phyloP scores from a whole-genome alignment of 2,329 filamentous ascomycete species.

The Diplocarpon mali region DNA sequence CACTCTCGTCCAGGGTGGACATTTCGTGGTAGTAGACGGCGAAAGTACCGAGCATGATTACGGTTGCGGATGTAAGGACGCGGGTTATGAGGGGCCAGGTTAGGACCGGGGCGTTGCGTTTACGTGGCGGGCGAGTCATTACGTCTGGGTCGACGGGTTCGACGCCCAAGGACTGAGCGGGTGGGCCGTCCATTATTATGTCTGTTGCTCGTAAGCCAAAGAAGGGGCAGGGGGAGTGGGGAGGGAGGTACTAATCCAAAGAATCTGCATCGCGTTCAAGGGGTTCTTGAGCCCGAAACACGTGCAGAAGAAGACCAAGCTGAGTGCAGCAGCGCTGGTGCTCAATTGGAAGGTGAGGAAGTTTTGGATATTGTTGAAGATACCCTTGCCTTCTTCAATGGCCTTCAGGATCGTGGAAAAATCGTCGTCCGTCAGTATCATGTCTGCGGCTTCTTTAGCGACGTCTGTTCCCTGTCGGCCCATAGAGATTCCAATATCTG shows the following conservation, averaged over 20 bases:
- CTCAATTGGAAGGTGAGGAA: constrained; percentile 98
- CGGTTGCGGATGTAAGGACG: constrained; percentile 73
- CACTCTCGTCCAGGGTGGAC: constrained; percentile 44
- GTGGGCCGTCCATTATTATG: constrained; percentile 98
- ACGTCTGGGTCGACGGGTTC: constrained; percentile 90
- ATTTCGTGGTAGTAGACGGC: constrained; percentile 88
- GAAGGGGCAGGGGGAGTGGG: background rate
- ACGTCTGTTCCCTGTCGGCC: constrained; percentile 90
- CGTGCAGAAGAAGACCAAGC: constrained; percentile 84
- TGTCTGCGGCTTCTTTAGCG: constrained; percentile 90
- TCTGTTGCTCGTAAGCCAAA: constrained; percentile 41
- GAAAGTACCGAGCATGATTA: constrained; percentile 91
- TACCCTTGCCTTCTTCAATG: constrained; percentile 97
- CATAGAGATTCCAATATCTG: constrained; percentile 97
- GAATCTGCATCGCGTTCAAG: constrained; percentile 97
- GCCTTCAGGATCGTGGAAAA: constrained; percentile 87
- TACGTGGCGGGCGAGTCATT: constrained; percentile 81
- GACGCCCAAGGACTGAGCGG: constrained; percentile 91
- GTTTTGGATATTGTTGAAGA: constrained; percentile 99
- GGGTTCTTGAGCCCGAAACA: constrained; percentile 90
- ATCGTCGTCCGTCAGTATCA: constrained; percentile 84
- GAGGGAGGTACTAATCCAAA: constrained; percentile 84
- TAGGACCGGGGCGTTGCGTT: constrained; percentile 81
- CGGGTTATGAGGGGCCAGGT: constrained; percentile 72
- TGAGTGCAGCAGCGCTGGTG: constrained; percentile 87